Base-by-base conservation (phyloP, 208 protist species). In the Crithidia mellificae region DNA sequence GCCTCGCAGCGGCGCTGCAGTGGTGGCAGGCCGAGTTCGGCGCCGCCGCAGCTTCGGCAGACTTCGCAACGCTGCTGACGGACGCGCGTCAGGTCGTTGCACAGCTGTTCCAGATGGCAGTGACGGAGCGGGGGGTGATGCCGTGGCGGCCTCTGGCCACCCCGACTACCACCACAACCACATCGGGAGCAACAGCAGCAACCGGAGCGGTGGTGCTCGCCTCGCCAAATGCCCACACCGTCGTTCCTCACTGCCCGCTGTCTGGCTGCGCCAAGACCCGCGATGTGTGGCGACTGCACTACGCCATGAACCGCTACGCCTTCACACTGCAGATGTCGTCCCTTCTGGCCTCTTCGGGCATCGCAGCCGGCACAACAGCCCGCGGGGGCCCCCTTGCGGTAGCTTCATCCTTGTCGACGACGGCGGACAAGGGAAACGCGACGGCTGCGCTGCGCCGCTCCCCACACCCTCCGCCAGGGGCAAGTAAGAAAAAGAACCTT, bases 231-330 rank as follows among this genome's bases (percentile, higher is more conserved):
- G 64, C 72, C 9, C 34, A 44, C 19, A 22, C 64, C 0, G n/a
- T 72, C 25, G 41, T 70, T 30, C 72, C 64, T 15, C 46, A 54
- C n/a, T 62, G 68, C 22, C 20, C 58, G 53, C 19, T 72, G 49
- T 77, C 57, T 5, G 72, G 52, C 34, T 77, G 27, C 30, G 67
- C 55, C 46, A 70, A 58, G 41, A 70, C 74, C 15, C 61, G 50
- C 14, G 62, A 49, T 29, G n/a, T 69, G 36, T 74, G 72, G 59
- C 56, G 65, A 59, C 67, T 87, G 49, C 81, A 87, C 75, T 32
- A 43, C 41, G 65, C 54, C n/a, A 68, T 87, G 59, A 83, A 81
- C 51, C 63, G n/a, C 30, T 68, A 54, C 50, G 73, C 71, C 47
- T 25, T 64, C 5, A 34, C 29, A 32, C 27, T 58, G 56, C 61